A percentile compares a stretch with the other conserved stretches of the same genome.
phyloP scores from a whole-genome alignment of 371 early-diverging fungal species.

The Mortierella sp. region DNA sequence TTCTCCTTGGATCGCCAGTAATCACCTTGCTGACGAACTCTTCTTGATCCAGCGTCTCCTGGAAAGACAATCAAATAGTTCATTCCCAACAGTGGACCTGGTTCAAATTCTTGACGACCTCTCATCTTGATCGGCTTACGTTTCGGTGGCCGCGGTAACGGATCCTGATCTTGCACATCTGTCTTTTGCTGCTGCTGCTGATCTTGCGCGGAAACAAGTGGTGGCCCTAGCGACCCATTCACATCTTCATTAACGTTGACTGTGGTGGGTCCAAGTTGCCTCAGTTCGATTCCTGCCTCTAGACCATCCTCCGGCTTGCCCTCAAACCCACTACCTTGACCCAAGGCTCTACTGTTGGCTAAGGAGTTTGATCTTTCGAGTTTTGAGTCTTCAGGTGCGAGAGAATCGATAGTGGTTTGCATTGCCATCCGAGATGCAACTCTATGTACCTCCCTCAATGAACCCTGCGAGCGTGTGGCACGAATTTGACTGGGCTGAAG shows the following conservation, averaged over 20 bases:
- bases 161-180: neutral
- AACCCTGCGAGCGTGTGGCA: conserved; percentile 30
- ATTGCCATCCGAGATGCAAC: conserved; percentile 34
- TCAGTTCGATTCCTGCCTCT: conserved; percentile 29
- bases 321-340: neutral
- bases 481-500: conserved; percentile 21
- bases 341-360: neutral
- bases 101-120: conserved; percentile 50
- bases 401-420: conserved; percentile 17
- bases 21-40: conserved; percentile 42
- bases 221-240: neutral
- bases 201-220: neutral
- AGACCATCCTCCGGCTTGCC: neutral
- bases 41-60: conserved; percentile 36
- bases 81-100: conserved; percentile 50
- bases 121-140: conserved; percentile 46
- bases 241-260: neutral
- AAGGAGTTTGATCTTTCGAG: neutral
- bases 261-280: conserved; percentile 6
- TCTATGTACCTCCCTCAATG: conserved; percentile 33
- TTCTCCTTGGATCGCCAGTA: neutral
- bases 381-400: neutral
- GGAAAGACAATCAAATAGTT: conserved; percentile 53
- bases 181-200: neutral
- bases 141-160: neutral